Percentiles rank a stretch among this genome's conserved stretches.
phyloP scores from a whole-genome alignment of 2,329 filamentous ascomycete genomes.

The Chrysoporthe puriensis region DNA sequence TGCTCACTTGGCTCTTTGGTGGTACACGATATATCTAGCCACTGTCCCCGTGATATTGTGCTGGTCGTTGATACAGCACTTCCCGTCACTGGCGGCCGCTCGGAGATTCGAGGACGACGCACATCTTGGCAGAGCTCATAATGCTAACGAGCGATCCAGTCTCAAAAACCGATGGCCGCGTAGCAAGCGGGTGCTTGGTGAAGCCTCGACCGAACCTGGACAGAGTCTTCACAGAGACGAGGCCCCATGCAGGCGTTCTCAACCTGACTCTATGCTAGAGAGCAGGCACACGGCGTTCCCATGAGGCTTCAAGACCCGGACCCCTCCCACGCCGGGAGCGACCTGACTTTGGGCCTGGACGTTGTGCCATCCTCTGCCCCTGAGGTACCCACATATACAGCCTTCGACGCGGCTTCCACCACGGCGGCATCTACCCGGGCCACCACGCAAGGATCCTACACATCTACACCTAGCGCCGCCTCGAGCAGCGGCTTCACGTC shows the following conservation, averaged over 20 bases:
- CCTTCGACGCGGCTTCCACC: neutral
- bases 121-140: neutral
- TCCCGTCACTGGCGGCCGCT: neutral
- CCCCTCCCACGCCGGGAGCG: conserved; percentile 7
- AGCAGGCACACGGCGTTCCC: conserved; percentile 8
- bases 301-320: conserved; percentile 7
- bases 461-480: conserved; percentile 4
- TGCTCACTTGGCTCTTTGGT: neutral
- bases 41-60: neutral
- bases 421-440: neutral
- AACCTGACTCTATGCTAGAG: conserved; percentile 7
- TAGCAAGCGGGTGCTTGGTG: neutral
- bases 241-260: neutral
- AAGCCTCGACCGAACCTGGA: neutral
- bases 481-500: conserved; percentile 4
- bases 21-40: neutral
- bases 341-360: neutral
- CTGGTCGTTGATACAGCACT: neutral
- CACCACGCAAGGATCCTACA: neutral
- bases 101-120: neutral
- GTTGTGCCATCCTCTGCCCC: conserved; percentile 1
- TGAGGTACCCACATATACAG: conserved; percentile 4
- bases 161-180: neutral
- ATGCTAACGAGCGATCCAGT: neutral
- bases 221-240: neutral